Evolutionary conservation across 352 stramenopile genomes (phyloP), one percentile per base, ranked within the genome.

Genomic region (Peronospora tabacina): DNA sequence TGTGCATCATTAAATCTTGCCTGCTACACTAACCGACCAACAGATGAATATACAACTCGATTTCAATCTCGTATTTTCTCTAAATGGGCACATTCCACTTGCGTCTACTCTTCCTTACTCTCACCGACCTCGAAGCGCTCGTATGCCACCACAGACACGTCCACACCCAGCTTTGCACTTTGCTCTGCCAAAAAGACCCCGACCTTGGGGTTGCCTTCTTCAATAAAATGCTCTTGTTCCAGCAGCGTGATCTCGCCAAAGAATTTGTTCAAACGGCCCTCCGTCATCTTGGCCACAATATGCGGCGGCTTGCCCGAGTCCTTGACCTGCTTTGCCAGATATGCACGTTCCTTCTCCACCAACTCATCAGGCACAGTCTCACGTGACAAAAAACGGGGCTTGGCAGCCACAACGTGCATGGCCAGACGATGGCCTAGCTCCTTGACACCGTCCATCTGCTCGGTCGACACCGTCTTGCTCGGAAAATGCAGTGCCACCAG

Each of bases 341-440:
- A 92, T 5, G 77, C 74, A 36, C 84, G 87, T 71, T 98, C 94
- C 58, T 96, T 96, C 24, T 90, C 76, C 30, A 97, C 56, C 16
- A 95, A 52, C 16, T 85, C 70, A 24, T 74, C 63, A 1, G 94
- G 92, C 28, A 98, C 84, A 17, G 58, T 61, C n/a, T 87, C 78
- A n/a, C 78, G 66, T 68, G 81, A 83, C 16, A 98, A 62, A 69
- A 96, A 98, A 13, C 70, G 68, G 39, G 92, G 92, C 57, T 92
- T 94, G 39, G 90, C 89, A 12, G 92, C 94, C 15, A 98, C 94
- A 49, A 98, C 82, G 67, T 98, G 94, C 94, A 98, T 98, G 16
- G 92, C 94, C 36, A 98, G 64, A 55, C 87, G 93, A 58, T 97
- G 96, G 24, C 89, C 94, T 5, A 90, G 66, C 32, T 84, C 71